phyloP scores from a whole-genome alignment of 257 asterid species.

The Salvia hispanica region DNA sequence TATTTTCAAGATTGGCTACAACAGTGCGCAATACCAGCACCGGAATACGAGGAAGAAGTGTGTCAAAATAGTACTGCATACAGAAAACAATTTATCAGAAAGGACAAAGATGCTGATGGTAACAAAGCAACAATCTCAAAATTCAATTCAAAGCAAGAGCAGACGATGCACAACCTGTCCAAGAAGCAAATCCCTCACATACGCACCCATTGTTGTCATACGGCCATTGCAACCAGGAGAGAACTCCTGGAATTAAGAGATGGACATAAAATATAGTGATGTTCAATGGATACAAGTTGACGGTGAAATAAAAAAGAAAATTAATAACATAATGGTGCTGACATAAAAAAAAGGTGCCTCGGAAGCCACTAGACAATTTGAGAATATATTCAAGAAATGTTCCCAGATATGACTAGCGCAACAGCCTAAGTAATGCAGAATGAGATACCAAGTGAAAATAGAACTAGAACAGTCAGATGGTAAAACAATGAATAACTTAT shows the following conservation, averaged over 20 bases:
- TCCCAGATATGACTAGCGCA: neutral
- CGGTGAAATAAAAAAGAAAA: neutral
- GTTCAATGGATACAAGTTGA: neutral
- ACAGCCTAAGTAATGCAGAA: conserved; percentile 11
- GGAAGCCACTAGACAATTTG: conserved; percentile 5
- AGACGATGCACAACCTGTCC: conserved; percentile 69
- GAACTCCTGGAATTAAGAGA: conserved; percentile 57
- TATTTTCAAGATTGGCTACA: conserved; percentile 70
- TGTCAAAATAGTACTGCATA: conserved; percentile 94
- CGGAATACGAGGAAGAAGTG: conserved; percentile 94
- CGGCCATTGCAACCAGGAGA: conserved; percentile 89
- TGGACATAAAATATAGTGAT: conserved; percentile 6
- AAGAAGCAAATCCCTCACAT: conserved; percentile 88
- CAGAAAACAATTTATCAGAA: conserved; percentile 27
- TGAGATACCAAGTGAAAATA: neutral
- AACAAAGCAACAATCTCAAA: no score
- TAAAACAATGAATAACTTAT: conserved; percentile 18
- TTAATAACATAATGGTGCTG: neutral
- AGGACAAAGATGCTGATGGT: no score
- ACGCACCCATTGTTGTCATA: conserved; percentile 93
- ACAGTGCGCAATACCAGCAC: conserved; percentile 76
- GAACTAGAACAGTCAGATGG: conserved; percentile 22
- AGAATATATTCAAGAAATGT: neutral
- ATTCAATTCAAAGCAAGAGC: neutral
- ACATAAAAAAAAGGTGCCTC: neutral